A percentile compares a stretch with the other conserved stretches of the same genome.
Evolutionary conservation across 257 asterid genomes (phyloP).

Genomic region (Verbascum thapsus): DNA sequence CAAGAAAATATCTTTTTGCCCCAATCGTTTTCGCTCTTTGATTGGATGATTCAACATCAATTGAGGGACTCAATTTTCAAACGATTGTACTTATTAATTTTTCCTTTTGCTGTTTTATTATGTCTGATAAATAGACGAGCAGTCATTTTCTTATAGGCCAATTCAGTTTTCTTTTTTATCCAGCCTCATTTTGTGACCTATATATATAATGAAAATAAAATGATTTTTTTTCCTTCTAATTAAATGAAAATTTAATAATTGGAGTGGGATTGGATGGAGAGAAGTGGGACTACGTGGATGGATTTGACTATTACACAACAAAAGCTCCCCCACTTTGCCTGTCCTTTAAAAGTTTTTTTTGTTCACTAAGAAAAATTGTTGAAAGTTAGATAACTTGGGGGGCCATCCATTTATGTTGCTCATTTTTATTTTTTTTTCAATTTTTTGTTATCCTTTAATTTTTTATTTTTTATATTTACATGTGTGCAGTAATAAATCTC

Average conservation of each 20-base stretch:
- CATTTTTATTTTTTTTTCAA: too few relatives aligned
- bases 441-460: too few relatives aligned
- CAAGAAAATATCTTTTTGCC: constrained; percentile 30
- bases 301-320: constrained; percentile 26
- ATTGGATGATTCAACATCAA: background rate
- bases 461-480: too few relatives aligned
- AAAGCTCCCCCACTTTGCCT: constrained; percentile 33
- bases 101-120: constrained; percentile 10
- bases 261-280: constrained; percentile 23
- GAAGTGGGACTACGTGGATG: constrained; percentile 33
- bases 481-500: too few relatives aligned
- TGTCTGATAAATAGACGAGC: constrained; percentile 23
- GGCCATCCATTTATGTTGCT: constrained; percentile 11
- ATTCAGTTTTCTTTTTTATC: background rate
- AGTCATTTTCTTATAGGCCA: constrained; percentile 15
- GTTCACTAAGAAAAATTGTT: background rate
- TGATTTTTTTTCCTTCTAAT: too few relatives aligned
- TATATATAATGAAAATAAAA: too few relatives aligned
- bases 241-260: background rate
- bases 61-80: background rate
- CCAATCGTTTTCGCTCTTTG: background rate
- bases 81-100: background rate
- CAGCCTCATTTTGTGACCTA: too few relatives aligned
- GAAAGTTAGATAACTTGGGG: constrained; percentile 22
- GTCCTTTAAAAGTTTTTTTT: constrained; percentile 1